These are phyloP conservation scores for Kazachstania sp. DNA, from an alignment of 1,139 yeast genomes.

Conservation along the genomic window DNA sequence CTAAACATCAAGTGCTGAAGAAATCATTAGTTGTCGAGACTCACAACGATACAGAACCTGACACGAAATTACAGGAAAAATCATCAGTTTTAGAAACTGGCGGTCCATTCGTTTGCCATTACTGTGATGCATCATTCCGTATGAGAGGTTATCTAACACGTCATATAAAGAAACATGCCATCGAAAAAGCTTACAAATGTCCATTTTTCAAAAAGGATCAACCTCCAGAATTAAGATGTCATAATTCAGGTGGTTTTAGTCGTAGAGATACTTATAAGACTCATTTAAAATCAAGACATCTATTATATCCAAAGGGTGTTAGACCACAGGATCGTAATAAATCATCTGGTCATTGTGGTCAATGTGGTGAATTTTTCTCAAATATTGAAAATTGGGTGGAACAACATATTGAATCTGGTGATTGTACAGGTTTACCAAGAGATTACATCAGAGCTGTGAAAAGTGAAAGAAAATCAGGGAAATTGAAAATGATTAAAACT, in stretches of 20 bases:
- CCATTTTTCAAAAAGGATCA: conserved; percentile 59
- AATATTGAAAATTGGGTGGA: conserved; percentile 87
- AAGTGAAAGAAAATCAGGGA: conserved; percentile 21
- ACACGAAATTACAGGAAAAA: background rate
- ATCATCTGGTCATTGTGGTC: conserved; percentile 72
- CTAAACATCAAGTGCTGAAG: too few species aligned
- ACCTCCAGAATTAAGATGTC: conserved; percentile 55
- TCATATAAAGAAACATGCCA: conserved; percentile 84
- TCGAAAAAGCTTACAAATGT: conserved; percentile 78
- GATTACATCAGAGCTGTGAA: conserved; percentile 33
- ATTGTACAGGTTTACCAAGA: conserved; percentile 58
- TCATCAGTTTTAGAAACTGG: background rate
- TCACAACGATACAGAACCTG: background rate
- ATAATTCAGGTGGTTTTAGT: conserved; percentile 88
- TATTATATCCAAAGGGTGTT: conserved; percentile 79
- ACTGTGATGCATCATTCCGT: conserved; percentile 71
- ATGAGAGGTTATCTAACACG: conserved; percentile 88
- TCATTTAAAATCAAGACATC: conserved; percentile 86
- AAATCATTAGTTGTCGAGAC: background rate
- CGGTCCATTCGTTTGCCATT: conserved; percentile 40
- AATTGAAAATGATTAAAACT: conserved; percentile 25
- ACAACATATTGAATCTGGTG: conserved; percentile 78
- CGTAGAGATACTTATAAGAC: conserved; percentile 94
- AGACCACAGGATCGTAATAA: conserved; percentile 61
- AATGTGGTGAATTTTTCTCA: conserved; percentile 66